Percentiles rank a stretch among this genome's conserved stretches.
Evolutionary conservation across 371 early-diverging fungal genomes (phyloP).

Genomic region (Dichotomocladium elegans): DNA sequence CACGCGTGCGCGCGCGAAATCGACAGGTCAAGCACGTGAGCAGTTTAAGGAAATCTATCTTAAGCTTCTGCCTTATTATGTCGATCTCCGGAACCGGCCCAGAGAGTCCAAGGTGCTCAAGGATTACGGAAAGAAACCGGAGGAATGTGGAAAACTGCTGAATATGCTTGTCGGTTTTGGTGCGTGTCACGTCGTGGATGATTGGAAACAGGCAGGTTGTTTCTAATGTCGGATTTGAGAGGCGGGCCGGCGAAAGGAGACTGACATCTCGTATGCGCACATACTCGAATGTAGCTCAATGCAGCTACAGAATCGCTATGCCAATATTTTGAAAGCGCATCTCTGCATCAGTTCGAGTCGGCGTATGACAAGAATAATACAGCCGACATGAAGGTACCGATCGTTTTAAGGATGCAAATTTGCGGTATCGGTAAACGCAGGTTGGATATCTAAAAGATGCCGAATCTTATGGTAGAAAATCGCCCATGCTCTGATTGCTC

Average conservation of each 20-base stretch:
- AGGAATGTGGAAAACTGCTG: slow-evolving; percentile 65
- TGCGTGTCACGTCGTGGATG: slow-evolving; percentile 49
- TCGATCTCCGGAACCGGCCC: slow-evolving; percentile 60
- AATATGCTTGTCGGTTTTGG: slow-evolving; percentile 58
- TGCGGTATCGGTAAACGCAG: no score
- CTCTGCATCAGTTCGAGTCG: slow-evolving; percentile 76
- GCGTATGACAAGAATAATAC: slow-evolving; percentile 70
- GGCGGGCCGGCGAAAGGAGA: neutral
- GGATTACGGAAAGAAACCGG: slow-evolving; percentile 64
- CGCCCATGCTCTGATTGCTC: slow-evolving; percentile 63
- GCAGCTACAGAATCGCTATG: slow-evolving; percentile 62
- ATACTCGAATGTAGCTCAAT: slow-evolving; percentile 3
- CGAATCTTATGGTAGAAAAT: slow-evolving; percentile 53
- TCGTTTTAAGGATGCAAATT: no score
- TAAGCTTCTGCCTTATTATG: slow-evolving; percentile 68
- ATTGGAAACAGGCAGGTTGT: slow-evolving; percentile 45
- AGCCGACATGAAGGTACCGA: slow-evolving; percentile 63
- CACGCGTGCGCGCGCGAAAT: slow-evolving; percentile 48
- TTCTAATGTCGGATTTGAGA: neutral
- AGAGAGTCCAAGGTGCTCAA: slow-evolving; percentile 68
- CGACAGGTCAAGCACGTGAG: slow-evolving; percentile 59
- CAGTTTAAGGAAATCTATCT: slow-evolving; percentile 62
- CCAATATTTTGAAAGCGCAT: slow-evolving; percentile 76
- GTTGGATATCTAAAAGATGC: no score
- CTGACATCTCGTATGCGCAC: neutral